These are phyloP conservation scores for Penicillium sp. DNA, from an alignment of 2,329 filamentous ascomycete species.

Conservation along the genomic window DNA sequence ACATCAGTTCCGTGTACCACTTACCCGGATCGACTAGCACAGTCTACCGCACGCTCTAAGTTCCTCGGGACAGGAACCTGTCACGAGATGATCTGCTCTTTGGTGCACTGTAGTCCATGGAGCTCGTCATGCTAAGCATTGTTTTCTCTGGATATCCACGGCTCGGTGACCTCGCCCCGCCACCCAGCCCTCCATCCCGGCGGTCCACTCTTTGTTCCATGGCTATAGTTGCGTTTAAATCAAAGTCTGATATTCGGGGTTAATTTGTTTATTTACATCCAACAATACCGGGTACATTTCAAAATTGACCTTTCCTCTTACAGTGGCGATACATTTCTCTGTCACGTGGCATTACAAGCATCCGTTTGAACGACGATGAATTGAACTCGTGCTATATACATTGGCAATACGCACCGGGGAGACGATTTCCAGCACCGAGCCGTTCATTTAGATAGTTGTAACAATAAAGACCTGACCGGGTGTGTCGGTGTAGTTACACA, in stretches of 20 bases:
- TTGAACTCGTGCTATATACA: not conserved
- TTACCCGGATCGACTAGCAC: not conserved
- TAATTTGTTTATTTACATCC: not conserved
- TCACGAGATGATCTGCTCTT: not conserved
- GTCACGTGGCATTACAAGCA: not conserved
- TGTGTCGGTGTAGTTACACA: conserved; percentile 8
- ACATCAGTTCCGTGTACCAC: not conserved
- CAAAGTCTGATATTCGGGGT: conserved; percentile 2
- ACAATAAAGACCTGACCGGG: not conserved
- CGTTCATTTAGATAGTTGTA: too few relatives aligned
- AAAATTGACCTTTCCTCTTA: not conserved
- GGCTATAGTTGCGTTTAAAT: conserved; percentile 7
- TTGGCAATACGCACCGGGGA: not conserved
- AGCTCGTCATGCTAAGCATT: not conserved
- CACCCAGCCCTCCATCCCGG: too few relatives aligned
- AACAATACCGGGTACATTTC: not conserved
- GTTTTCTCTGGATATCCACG: not conserved
- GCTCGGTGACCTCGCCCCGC: too few relatives aligned
- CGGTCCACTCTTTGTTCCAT: conserved; percentile 13
- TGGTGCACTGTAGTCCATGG: not conserved
- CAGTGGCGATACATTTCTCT: not conserved
- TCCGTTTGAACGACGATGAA: not conserved
- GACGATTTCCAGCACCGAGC: not conserved
- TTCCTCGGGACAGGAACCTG: not conserved
- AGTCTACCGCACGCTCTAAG: not conserved